These are phyloP conservation scores for Phytophthora chlamydospora DNA, from an alignment of 352 stramenopile species.

Conservation along the genomic window DNA sequence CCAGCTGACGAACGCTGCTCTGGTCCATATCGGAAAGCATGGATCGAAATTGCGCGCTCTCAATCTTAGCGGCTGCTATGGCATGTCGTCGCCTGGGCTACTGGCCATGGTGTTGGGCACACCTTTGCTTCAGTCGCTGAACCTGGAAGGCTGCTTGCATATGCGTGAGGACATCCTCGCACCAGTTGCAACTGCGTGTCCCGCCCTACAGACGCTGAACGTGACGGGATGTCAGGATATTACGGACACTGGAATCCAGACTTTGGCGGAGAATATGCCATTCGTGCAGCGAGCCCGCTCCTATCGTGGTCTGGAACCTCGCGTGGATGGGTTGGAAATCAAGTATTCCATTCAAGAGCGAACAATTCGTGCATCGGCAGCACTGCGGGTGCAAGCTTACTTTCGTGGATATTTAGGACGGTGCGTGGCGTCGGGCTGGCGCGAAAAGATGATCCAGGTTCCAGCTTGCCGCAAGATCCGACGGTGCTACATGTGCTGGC, in stretches of 20 bases:
- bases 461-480: slow-evolving; percentile 59
- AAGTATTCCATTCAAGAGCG: slow-evolving; percentile 80
- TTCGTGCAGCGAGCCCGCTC: slow-evolving; percentile 60
- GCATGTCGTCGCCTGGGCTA: slow-evolving; percentile 61
- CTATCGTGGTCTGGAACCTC: slow-evolving; percentile 72
- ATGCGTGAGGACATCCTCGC: slow-evolving; percentile 80
- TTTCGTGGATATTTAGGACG: slow-evolving; percentile 64
- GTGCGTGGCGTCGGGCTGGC: slow-evolving; percentile 57
- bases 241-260: slow-evolving; percentile 70
- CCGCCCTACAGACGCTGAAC: slow-evolving; percentile 70
- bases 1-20: slow-evolving; percentile 59
- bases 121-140: slow-evolving; percentile 62
- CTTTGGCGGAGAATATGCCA: slow-evolving; percentile 71
- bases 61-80: slow-evolving; percentile 69
- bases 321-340: slow-evolving; percentile 50
- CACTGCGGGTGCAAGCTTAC: slow-evolving; percentile 71
- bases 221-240: slow-evolving; percentile 81
- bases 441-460: slow-evolving; percentile 54
- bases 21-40: slow-evolving; percentile 58
- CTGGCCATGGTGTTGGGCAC: slow-evolving; percentile 57
- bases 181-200: slow-evolving; percentile 52
- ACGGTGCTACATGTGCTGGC: slow-evolving; percentile 55
- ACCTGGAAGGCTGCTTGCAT: slow-evolving; percentile 67
- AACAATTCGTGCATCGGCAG: slow-evolving; percentile 75
- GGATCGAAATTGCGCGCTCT: slow-evolving; percentile 53